These are phyloP conservation scores for Hanseniaspora lachancei DNA, from an alignment of 805 yeast species.

Conservation along the genomic window DNA sequence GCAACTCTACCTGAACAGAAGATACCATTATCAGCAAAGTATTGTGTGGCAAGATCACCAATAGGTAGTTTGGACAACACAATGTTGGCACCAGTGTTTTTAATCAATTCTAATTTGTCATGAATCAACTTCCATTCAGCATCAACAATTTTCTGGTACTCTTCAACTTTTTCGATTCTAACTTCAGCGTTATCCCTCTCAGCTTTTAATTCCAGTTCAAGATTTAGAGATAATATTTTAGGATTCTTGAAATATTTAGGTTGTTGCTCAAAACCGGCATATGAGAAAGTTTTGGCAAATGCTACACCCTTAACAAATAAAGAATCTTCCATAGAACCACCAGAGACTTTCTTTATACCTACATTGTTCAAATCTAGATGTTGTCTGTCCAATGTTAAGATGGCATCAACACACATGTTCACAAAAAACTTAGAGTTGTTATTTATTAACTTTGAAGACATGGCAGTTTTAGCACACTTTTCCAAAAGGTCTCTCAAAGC, in stretches of 20 bases:
- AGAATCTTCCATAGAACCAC: slow-evolving; percentile 94
- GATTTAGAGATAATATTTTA: slow-evolving; percentile 69
- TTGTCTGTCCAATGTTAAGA: slow-evolving; percentile 66
- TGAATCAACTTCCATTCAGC: slow-evolving; percentile 97
- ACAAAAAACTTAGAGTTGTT: slow-evolving; percentile 82
- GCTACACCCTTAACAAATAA: slow-evolving; percentile 87
- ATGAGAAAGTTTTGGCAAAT: slow-evolving; percentile 90
- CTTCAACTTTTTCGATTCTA: slow-evolving; percentile 81
- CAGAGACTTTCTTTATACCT: slow-evolving; percentile 89
- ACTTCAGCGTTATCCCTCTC: slow-evolving; percentile 99
- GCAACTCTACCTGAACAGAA: slow-evolving; percentile 96
- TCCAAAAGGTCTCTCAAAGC: slow-evolving; percentile 66
- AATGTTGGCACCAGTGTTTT: slow-evolving; percentile 76
- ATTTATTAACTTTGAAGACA: slow-evolving; percentile 87
- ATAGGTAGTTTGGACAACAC: slow-evolving; percentile 90
- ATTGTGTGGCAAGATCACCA: slow-evolving; percentile 98
- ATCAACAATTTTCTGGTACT: slow-evolving; percentile 91
- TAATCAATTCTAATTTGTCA: slow-evolving; percentile 71
- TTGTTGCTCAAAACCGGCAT: slow-evolving; percentile 98
- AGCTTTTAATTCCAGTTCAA: slow-evolving; percentile 91
- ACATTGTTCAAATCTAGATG: slow-evolving; percentile 81
- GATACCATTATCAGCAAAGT: slow-evolving; percentile 86
- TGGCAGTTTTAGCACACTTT: slow-evolving; percentile 92
- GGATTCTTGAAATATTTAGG: slow-evolving; percentile 77
- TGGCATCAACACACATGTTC: slow-evolving; percentile 94